These are phyloP conservation scores for Fomitopsis pinicola DNA, from an alignment of 1,284 basidiomycete genomes.

Conservation along the genomic window DNA sequence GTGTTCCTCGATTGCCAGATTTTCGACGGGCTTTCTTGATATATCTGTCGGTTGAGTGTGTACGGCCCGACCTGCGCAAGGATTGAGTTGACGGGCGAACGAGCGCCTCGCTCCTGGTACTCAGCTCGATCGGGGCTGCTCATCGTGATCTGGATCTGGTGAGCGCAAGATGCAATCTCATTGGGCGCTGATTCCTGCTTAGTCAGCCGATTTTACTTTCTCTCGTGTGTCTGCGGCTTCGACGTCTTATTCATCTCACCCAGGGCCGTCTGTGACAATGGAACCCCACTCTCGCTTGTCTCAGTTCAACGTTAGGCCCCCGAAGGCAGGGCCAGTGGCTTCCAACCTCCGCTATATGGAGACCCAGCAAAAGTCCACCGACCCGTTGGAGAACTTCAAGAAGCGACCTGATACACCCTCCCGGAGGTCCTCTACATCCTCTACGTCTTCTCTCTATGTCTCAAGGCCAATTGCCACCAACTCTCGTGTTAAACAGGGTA, in stretches of 20 bases:
- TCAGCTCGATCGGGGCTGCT: no score
- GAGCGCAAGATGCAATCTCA: background rate
- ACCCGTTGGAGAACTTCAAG: constrained; percentile 38
- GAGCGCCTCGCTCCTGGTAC: background rate
- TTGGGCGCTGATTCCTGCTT: constrained; percentile 8
- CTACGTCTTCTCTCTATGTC: constrained; percentile 32
- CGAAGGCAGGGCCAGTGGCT: constrained; percentile 57
- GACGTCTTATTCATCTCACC: background rate
- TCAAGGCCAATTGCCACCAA: constrained; percentile 70
- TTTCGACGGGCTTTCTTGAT: no score
- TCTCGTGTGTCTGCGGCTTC: background rate
- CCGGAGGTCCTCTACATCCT: constrained; percentile 27
- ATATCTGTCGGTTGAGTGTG: no score
- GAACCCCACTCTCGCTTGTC: constrained; percentile 70
- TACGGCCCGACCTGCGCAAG: no score
- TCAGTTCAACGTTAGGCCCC: constrained; percentile 67
- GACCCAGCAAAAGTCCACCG: constrained; percentile 31
- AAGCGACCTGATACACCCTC: constrained; percentile 30
- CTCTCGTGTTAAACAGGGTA: constrained; percentile 61
- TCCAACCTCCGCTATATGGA: constrained; percentile 44
- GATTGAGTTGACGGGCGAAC: no score
- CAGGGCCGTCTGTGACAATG: constrained; percentile 35
- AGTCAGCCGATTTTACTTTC: constrained; percentile 22
- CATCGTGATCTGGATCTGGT: background rate
- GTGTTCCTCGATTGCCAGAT: no score